Evolutionary conservation across 2,329 filamentous ascomycete species (phyloP).

Genomic region (Pyricularia grisea): DNA sequence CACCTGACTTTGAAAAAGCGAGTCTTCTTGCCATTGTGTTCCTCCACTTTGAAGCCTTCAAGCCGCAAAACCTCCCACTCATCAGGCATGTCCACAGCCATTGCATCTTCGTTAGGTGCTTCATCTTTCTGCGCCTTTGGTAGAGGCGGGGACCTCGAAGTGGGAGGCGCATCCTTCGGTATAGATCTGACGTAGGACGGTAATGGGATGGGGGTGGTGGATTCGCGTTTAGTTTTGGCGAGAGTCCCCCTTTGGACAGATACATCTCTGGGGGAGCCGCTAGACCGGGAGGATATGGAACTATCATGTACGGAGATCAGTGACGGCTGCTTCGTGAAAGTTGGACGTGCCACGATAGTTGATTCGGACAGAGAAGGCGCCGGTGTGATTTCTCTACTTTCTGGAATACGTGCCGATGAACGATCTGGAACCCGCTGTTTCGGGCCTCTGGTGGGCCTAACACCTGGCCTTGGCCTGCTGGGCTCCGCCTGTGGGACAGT

Average conservation of each 20-base stretch:
- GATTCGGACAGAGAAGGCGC: neutral
- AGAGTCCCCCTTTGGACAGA: neutral
- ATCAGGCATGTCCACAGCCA: slow-evolving; percentile 13
- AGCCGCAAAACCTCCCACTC: slow-evolving; percentile 35
- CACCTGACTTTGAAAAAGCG: slow-evolving; percentile 44
- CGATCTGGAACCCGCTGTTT: neutral
- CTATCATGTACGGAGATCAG: neutral
- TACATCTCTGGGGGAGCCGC: neutral
- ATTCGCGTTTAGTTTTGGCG: neutral
- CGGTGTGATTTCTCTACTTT: neutral
- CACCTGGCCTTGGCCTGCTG: neutral
- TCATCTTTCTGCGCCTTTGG: neutral
- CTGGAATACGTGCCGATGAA: neutral
- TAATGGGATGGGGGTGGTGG: neutral
- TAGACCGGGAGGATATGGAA: neutral
- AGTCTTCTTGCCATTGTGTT: slow-evolving; percentile 25
- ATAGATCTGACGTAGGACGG: neutral
- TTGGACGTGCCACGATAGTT: neutral
- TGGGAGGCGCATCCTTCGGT: neutral
- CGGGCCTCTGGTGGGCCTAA: neutral
- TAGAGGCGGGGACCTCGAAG: neutral
- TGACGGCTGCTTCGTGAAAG: neutral
- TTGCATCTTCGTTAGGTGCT: slow-evolving; percentile 5
- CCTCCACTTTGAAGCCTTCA: slow-evolving; percentile 28
- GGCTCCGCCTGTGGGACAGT: neutral